A percentile compares a stretch with the other conserved stretches of the same genome.
phyloP scores from a whole-genome alignment of 805 yeast genomes.

The Suhomyces canberraensis region DNA sequence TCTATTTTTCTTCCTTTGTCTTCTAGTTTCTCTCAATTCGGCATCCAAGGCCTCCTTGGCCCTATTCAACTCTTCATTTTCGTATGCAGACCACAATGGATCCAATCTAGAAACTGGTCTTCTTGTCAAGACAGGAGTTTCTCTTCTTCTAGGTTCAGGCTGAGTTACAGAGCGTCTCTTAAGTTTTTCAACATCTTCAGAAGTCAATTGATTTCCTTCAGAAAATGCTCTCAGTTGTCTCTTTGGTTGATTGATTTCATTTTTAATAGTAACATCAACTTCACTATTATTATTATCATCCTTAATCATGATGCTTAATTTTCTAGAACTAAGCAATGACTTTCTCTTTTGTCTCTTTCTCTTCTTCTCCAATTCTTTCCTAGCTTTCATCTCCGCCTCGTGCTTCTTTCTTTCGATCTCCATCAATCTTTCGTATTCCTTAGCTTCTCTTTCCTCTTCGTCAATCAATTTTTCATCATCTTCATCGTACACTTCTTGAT shows the following conservation, averaged over 20 bases:
- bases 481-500: constrained; percentile 53
- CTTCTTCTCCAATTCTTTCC: constrained; percentile 45
- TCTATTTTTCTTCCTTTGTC: constrained; percentile 11
- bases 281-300: constrained; percentile 25
- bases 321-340: constrained; percentile 36
- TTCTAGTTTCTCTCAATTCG: constrained; percentile 24
- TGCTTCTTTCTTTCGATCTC: constrained; percentile 46
- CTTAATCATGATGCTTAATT: constrained; percentile 34
- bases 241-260: constrained; percentile 33
- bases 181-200: constrained; percentile 42
- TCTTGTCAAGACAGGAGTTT: constrained; percentile 42
- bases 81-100: constrained; percentile 53
- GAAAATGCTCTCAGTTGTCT: constrained; percentile 38
- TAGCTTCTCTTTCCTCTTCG: constrained; percentile 41
- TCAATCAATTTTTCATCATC: constrained; percentile 47
- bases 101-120: constrained; percentile 57
- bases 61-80: constrained; percentile 42
- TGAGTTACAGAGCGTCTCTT: constrained; percentile 48
- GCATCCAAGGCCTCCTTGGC: constrained; percentile 43
- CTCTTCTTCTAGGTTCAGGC: constrained; percentile 32
- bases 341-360: constrained; percentile 40
- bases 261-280: constrained; percentile 23
- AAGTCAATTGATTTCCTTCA: constrained; percentile 39
- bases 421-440: constrained; percentile 46
- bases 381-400: constrained; percentile 51